These are phyloP conservation scores for Auricularia cornea DNA, from an alignment of 768 basidiomycete genomes.

Conservation along the genomic window DNA sequence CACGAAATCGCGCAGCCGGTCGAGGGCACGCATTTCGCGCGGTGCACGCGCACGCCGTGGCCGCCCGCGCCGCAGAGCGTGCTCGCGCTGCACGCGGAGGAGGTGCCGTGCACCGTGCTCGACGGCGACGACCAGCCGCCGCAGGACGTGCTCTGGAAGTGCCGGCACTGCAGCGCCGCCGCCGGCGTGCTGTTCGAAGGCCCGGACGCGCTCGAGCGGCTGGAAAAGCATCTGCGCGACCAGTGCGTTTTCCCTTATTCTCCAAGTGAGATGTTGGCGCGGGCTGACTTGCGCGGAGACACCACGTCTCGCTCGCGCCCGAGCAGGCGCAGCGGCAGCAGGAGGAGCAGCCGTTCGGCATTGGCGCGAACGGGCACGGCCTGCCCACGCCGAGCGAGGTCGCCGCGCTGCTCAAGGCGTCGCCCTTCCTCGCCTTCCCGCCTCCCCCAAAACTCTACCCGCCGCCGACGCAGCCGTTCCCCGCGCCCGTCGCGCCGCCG, in stretches of 20 bases:
- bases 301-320: too few species aligned
- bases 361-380: too few species aligned
- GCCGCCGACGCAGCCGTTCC: too few species aligned
- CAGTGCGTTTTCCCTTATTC: background rate
- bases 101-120: background rate
- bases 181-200: background rate
- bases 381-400: too few species aligned
- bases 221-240: background rate
- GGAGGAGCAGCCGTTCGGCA: too few species aligned
- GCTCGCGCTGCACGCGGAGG: background rate
- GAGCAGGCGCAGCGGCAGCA: too few species aligned
- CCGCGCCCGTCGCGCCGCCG: too few species aligned
- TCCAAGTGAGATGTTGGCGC: too few species aligned
- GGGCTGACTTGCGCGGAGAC: too few species aligned
- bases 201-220: background rate
- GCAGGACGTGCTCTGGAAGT: background rate
- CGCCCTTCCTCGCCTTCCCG: too few species aligned
- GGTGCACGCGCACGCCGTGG: background rate
- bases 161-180: background rate
- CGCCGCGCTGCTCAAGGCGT: too few species aligned
- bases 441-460: too few species aligned
- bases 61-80: background rate
- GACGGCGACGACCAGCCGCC: background rate
- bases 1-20: background rate
- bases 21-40: background rate